Conservation (phyloP, 192 early-diverging fungal genomes). For the Chytriomyces hyalinus region DNA sequence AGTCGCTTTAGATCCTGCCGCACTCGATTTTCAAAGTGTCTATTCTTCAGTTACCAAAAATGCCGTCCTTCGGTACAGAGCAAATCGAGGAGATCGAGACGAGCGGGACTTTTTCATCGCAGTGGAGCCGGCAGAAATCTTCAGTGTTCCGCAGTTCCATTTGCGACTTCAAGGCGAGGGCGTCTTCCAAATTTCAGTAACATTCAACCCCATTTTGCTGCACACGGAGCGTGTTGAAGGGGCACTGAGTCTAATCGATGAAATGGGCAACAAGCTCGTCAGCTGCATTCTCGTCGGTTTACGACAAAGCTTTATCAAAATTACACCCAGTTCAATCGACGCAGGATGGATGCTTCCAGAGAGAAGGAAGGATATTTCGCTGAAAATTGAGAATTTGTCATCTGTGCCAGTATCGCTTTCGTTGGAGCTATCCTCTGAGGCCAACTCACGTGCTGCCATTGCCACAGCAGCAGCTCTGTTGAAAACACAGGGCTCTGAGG, state of each 20-base stretch:
- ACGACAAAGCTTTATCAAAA: constrained; percentile 58
- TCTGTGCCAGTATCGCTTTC: constrained; percentile 36
- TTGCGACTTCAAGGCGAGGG: constrained; percentile 64
- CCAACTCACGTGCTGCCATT: constrained; percentile 29
- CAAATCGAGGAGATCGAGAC: constrained; percentile 60
- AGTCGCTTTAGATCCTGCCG: constrained; percentile 52
- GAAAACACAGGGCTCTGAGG: constrained; percentile 3
- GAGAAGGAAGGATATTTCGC: constrained; percentile 47
- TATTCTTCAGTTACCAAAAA: constrained; percentile 55
- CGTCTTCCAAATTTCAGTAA: constrained; percentile 52
- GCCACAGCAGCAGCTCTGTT: constrained; percentile 29
- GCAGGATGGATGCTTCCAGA: constrained; percentile 66
- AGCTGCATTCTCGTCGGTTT: constrained; percentile 50
- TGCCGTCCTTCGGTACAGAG: constrained; percentile 53
- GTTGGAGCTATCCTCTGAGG: constrained; percentile 49
- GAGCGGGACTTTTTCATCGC: constrained; percentile 64
- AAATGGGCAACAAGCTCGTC: constrained; percentile 55
- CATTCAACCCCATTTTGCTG: constrained; percentile 57
- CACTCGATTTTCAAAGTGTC: constrained; percentile 59
- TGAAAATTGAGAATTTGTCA: constrained; percentile 60
- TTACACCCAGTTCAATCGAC: constrained; percentile 55
- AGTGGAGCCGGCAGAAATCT: constrained; percentile 59
- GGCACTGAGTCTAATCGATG: constrained; percentile 59
- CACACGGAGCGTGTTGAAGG: constrained; percentile 53
- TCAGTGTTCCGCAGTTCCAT: constrained; percentile 54